phyloP scores from a whole-genome alignment of 164 flowering plant genomes.

The Pachysandra terminalis region DNA sequence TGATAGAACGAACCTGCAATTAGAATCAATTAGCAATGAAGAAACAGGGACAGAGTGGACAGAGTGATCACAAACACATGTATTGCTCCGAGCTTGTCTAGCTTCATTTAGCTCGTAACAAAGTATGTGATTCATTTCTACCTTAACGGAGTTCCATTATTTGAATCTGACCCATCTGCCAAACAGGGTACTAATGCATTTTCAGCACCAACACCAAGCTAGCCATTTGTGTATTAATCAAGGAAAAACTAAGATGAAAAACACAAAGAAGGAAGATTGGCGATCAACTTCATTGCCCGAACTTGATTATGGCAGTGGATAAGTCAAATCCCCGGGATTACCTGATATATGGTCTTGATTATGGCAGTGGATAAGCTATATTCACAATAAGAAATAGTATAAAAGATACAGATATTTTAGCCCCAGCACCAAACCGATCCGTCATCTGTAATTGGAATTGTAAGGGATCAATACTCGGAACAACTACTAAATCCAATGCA shows the following conservation, averaged over 20 bases:
- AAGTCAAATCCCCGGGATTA: conserved; percentile 1
- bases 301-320: not conserved
- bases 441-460: conserved; percentile 21
- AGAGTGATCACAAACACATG: not conserved
- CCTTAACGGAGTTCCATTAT: conserved; percentile 47
- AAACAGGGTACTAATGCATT: conserved; percentile 48
- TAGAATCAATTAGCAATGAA: too few relatives aligned
- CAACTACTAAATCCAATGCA: too few relatives aligned
- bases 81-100: not conserved
- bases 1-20: too few relatives aligned
- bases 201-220: conserved; percentile 63
- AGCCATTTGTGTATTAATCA: conserved; percentile 71
- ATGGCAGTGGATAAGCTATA: too few relatives aligned
- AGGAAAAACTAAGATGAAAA: conserved; percentile 26
- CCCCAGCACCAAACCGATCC: too few relatives aligned
- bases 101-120: not conserved
- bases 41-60: too few relatives aligned
- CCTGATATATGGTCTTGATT: too few relatives aligned
- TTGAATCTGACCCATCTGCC: conserved; percentile 28
- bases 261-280: not conserved
- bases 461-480: conserved; percentile 2
- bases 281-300: not conserved
- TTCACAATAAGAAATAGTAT: conserved; percentile 1
- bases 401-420: conserved; percentile 85
- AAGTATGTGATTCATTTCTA: conserved; percentile 16